A percentile compares a stretch with the other conserved stretches of the same genome.
These are phyloP conservation scores for Huntiella bhutanensis DNA, from an alignment of 2,329 filamentous ascomycete species.

Conservation along the genomic window DNA sequence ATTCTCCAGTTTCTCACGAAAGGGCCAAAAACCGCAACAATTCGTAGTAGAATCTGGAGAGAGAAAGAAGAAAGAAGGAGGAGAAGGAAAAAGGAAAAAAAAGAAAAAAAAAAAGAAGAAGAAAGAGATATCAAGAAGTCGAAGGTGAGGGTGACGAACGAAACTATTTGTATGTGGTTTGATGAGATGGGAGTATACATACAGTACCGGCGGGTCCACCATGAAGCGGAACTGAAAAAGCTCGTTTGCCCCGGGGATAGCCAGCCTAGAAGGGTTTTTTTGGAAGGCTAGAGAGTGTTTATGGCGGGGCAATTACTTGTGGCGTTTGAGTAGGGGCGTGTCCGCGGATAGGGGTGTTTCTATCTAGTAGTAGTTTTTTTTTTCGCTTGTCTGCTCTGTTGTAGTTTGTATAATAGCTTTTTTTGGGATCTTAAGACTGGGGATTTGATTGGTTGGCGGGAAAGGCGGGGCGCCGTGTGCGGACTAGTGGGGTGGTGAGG, in stretches of 20 bases:
- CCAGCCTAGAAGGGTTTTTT: too few species aligned
- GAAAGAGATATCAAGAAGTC: not conserved
- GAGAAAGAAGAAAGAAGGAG: conserved; percentile 2
- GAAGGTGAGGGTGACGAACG: conserved; percentile 3
- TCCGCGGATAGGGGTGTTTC: too few species aligned
- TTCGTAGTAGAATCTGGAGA: conserved; percentile 11
- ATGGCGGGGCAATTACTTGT: too few species aligned
- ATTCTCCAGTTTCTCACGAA: conserved; percentile 12
- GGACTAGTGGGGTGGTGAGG: conserved; percentile 1
- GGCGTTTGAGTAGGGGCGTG: too few species aligned
- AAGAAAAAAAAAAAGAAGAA: not conserved
- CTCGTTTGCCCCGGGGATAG: too few species aligned
- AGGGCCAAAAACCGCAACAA: conserved; percentile 8
- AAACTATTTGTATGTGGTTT: conserved; percentile 5
- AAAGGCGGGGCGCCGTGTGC: conserved; percentile 6
- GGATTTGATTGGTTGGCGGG: conserved; percentile 1
- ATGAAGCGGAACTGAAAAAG: too few species aligned
- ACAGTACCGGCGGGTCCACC: too few species aligned
- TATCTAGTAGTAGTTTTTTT: too few species aligned
- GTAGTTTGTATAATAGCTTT: not conserved
- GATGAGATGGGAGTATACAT: too few species aligned
- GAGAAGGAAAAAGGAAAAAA: not conserved
- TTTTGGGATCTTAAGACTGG: not conserved
- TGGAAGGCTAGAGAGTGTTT: too few species aligned
- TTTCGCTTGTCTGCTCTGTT: too few species aligned